Evolutionary conservation across 345 rosid species (phyloP).

Genomic region (Linum tenue): DNA sequence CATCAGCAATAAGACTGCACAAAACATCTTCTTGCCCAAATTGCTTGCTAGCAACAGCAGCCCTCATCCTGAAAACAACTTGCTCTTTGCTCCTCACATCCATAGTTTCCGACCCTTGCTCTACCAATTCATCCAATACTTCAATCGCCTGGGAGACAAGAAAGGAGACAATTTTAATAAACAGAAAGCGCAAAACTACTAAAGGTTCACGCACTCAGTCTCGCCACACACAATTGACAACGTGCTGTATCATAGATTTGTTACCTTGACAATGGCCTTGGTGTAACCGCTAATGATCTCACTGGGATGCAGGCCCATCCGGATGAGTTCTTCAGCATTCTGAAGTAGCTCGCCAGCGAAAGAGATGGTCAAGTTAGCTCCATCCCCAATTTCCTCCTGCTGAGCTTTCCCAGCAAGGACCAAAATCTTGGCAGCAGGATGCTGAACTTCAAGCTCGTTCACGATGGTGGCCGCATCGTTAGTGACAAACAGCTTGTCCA

Average conservation of each 20-base stretch:
- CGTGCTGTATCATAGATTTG: not conserved
- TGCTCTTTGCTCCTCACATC: constrained; percentile 77
- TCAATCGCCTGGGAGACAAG: constrained; percentile 39
- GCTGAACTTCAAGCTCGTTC: constrained; percentile 94
- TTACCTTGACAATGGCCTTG: constrained; percentile 65
- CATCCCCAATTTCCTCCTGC: constrained; percentile 98
- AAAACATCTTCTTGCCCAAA: constrained; percentile 83
- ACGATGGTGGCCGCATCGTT: constrained; percentile 96
- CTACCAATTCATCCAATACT: constrained; percentile 61
- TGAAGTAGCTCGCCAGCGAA: constrained; percentile 94
- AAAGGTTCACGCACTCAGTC: not conserved
- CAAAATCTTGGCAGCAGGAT: constrained; percentile 87
- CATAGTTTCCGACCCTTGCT: constrained; percentile 90
- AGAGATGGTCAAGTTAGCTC: constrained; percentile 82
- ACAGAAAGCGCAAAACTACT: not conserved
- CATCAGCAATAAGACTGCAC: constrained; percentile 73
- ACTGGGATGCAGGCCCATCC: constrained; percentile 90
- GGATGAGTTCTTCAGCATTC: constrained; percentile 86
- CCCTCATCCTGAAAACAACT: constrained; percentile 70
- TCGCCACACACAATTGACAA: too few relatives aligned
- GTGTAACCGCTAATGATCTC: constrained; percentile 90
- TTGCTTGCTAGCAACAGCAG: constrained; percentile 99
- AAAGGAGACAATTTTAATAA: too few relatives aligned
- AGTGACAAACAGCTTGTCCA: constrained; percentile 85
- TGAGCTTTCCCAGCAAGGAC: constrained; percentile 94